phyloP scores from a whole-genome alignment of 2,329 filamentous ascomycete genomes.

The Myrmaecium sp. region DNA sequence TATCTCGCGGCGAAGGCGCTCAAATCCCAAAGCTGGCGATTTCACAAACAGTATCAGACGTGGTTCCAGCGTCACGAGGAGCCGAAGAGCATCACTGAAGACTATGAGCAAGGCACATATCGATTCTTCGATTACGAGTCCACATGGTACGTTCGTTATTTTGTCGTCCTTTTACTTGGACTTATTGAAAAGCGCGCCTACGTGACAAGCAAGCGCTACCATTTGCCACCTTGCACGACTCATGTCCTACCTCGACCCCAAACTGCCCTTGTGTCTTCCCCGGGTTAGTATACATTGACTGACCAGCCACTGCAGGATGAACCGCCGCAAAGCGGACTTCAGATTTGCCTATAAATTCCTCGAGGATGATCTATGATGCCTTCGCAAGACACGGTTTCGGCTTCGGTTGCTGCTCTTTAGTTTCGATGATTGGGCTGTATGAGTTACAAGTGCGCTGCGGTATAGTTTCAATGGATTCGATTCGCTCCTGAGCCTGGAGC shows the following conservation, averaged over 20 bases:
- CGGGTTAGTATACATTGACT: slow-evolving; percentile 6
- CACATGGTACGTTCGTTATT: slow-evolving; percentile 90
- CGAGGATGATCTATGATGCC: slow-evolving; percentile 78
- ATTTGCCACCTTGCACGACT: not conserved
- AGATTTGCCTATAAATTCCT: slow-evolving; percentile 97
- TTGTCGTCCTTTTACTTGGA: slow-evolving; percentile 4
- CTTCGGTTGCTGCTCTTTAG: not conserved
- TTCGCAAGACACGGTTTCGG: not conserved
- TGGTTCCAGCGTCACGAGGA: slow-evolving; percentile 99
- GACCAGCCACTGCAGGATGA: slow-evolving; percentile 60
- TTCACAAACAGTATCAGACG: slow-evolving; percentile 96
- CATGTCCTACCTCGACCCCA: not conserved
- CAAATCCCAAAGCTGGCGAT: slow-evolving; percentile 96
- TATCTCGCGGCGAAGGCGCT: slow-evolving; percentile 91
- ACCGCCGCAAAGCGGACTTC: slow-evolving; percentile 91
- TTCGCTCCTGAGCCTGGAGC: no score
- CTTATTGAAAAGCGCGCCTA: slow-evolving; percentile 3
- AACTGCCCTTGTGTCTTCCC: not conserved
- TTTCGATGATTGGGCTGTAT: no score
- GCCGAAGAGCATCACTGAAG: slow-evolving; percentile 95
- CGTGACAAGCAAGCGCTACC: not conserved
- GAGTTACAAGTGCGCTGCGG: no score
- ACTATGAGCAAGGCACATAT: slow-evolving; percentile 97
- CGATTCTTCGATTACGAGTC: slow-evolving; percentile 99
- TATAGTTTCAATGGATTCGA: no score